Base-by-base conservation (phyloP, 768 basidiomycete species). In the Mycena polygramma region DNA sequence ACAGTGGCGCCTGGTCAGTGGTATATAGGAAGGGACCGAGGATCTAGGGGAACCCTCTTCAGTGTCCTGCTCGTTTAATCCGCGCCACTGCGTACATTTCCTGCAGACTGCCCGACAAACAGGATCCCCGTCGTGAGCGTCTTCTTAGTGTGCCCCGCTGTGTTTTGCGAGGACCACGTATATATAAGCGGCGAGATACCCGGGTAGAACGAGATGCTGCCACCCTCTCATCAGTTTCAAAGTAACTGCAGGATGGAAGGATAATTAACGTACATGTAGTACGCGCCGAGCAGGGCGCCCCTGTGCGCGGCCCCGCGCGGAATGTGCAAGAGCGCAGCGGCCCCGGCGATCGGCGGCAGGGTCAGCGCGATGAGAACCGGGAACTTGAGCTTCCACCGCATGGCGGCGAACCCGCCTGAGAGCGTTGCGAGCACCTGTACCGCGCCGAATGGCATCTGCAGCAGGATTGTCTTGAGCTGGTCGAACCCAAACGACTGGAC, bases 21-120 rank as follows among this genome's bases (percentile, higher is more conserved):
- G 72, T 73, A 66, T 73, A 73, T 15, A 73, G 58, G 72, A 73
- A 73, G 15, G 72, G 72, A 9, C 72, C 72, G 39, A 73, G 57
- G 24, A 73, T 70, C 71, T 72, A 58, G 2, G 39, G 30, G 22
- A 20, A 17, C 15, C 2, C 51, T 24, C 8, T 15, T 48, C 30
- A 62, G 46, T 24, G 20, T 20, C 9, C 39, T 17, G 15, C 20
- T 15, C 14, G 30, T 8, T 35, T 48, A 22, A 19, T 9, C 6
- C 19, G 30, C 1, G 30, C 1, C 13, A 8, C n/a, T 10, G 59
- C 75, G 71, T 43, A 80, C 78, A 61, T 82, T 83, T 7, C 81
- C 82, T 1, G 76, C 80, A 14, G 80, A 81, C 55, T 80, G 78
- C 10, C 78, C 82, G 48, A 80, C 77, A 73, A 82, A 83, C 71